Evolutionary conservation across 2,329 filamentous ascomycete genomes (phyloP), one percentile per base, ranked within the genome.

Genomic region (Cordyceps javanica): DNA sequence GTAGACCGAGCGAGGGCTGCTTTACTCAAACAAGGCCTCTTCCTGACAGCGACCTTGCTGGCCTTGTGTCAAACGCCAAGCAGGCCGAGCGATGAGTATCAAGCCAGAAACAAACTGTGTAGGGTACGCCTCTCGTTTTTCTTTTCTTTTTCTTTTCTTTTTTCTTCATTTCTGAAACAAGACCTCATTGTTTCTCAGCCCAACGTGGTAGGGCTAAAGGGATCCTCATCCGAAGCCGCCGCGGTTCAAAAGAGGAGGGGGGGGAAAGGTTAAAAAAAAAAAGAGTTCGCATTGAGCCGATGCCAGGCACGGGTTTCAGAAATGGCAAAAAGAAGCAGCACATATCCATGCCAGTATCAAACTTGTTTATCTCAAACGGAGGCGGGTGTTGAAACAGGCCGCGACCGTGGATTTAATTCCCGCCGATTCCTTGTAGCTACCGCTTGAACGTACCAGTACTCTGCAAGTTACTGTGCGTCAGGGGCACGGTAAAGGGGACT

Each of bases 291-390:
- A 54, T 44, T 36, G 32, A 32, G 32, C n/a, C 23, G 13, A 44
- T 36, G 38, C 38, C 39, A 44, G 39, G 39, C 19, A 26, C 51
- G 19, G n/a, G 51, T 54, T 54, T 54, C 51, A 54, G 50, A 44
- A 42, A 13, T n/a, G 7, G 9, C 28, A 16, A 26, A n/a, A 5
- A 13, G 28, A 14, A 34, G 39, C 21, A 21, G 19, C n/a, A n/a
- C 26, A 28, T 19, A 16, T 41, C 50, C 30, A 53, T 42, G 36
- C 25, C 26, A 42, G n/a, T 11, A 34, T 19, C 19, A n/a, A 44
- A 54, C 28, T 32, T 32, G 44, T 51, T 19, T 32, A 53, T 54
- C 39, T 44, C 28, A 54, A 54, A 54, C 51, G 8, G 51, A 34
- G 38, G 51, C 51, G 11, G n/a, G n/a, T n/a, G n/a, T n/a, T 25